Percentiles rank a stretch among this genome's conserved stretches.
These are phyloP conservation scores for Exophiala aquamarina DNA, from an alignment of 2,329 filamentous ascomycete species.

Conservation along the genomic window DNA sequence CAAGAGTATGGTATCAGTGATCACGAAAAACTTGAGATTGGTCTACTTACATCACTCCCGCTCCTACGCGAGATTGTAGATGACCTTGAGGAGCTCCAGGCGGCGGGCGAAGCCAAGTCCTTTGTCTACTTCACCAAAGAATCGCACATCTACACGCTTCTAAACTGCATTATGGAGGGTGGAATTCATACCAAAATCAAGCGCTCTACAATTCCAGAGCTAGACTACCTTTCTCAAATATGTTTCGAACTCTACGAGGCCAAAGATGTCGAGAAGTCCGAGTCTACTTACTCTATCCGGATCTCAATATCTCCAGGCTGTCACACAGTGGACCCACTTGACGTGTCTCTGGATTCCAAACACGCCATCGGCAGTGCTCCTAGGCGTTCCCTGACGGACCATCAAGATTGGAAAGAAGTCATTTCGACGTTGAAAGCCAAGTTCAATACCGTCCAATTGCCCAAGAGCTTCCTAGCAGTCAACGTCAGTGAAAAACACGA, in stretches of 20 bases:
- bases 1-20: constrained; percentile 98
- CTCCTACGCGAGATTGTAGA: constrained; percentile 95
- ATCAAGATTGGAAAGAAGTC: constrained; percentile 95
- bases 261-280: constrained; percentile 73
- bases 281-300: constrained; percentile 91
- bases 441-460: constrained; percentile 75
- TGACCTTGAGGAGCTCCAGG: constrained; percentile 95
- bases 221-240: constrained; percentile 96
- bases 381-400: constrained; percentile 82
- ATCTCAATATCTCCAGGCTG: constrained; percentile 95
- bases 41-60: constrained; percentile 87
- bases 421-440: constrained; percentile 92
- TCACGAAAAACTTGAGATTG: constrained; percentile 97
- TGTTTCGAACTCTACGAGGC: constrained; percentile 98
- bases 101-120: constrained; percentile 87
- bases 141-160: constrained; percentile 94
- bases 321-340: constrained; percentile 92
- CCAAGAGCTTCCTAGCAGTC: constrained; percentile 52
- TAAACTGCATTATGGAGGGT: constrained; percentile 97
- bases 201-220: constrained; percentile 89
- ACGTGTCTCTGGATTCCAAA: constrained; percentile 93
- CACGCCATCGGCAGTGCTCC: constrained; percentile 95
- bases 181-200: constrained; percentile 97
- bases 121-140: constrained; percentile 99
- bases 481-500: constrained; percentile 52